Conservation (phyloP, 805 yeast species). For the Candida golubevii region DNA sequence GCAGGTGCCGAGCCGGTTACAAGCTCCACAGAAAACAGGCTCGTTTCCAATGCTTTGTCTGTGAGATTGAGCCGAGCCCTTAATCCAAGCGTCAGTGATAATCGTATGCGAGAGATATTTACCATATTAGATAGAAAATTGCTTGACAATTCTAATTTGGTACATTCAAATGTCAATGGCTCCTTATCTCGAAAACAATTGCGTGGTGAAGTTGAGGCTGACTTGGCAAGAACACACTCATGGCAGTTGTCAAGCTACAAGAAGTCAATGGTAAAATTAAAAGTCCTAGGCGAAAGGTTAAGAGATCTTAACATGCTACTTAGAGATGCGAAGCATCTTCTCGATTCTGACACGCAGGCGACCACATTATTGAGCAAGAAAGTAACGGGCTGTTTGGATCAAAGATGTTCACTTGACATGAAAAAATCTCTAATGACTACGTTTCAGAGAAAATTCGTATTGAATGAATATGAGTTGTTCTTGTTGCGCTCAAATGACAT, state of each 20-base stretch:
- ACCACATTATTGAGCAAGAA: constrained; percentile 22
- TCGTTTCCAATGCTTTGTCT: constrained; percentile 23
- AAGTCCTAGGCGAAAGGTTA: constrained; percentile 13
- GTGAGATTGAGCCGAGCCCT: constrained; percentile 48
- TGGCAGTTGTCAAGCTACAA: constrained; percentile 30
- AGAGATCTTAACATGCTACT: constrained; percentile 10
- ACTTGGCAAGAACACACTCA: constrained; percentile 51
- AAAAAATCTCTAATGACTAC: constrained; percentile 50
- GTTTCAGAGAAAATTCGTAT: constrained; percentile 59
- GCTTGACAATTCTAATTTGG: constrained; percentile 33
- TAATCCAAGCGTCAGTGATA: constrained; percentile 37
- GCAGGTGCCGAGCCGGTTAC: neutral
- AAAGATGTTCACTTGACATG: constrained; percentile 34
- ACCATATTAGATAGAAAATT: constrained; percentile 24
- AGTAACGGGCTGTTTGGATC: constrained; percentile 24
- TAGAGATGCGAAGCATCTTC: constrained; percentile 38
- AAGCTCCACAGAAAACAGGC: neutral
- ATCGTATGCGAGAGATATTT: constrained; percentile 31
- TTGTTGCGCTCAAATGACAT: constrained; percentile 45
- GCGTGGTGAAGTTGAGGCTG: constrained; percentile 57
- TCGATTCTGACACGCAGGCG: constrained; percentile 23
- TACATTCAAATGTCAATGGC: constrained; percentile 51
- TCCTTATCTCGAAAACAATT: constrained; percentile 57
- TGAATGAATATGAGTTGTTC: constrained; percentile 69
- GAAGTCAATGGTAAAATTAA: constrained; percentile 26